phyloP scores from a whole-genome alignment of 2,329 filamentous ascomycete species.

The Alternaria triticina region DNA sequence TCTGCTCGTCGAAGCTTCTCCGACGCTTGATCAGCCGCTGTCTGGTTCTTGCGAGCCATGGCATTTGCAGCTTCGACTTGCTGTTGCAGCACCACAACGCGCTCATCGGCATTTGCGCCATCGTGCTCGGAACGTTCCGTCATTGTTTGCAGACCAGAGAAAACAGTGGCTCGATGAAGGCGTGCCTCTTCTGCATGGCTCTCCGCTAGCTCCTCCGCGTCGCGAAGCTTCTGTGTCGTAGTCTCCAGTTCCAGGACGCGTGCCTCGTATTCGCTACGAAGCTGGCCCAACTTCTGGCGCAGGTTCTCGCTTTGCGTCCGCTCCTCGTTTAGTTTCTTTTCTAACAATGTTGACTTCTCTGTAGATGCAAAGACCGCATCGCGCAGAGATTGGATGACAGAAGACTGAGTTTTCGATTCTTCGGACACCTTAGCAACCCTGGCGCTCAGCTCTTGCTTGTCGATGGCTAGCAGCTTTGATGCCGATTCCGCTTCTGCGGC shows the following conservation, averaged over 20 bases:
- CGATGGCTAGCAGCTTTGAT: constrained; percentile 78
- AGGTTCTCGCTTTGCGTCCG: constrained; percentile 74
- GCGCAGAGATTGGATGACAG: constrained; percentile 76
- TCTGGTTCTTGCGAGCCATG: constrained; percentile 85
- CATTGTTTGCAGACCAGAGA: constrained; percentile 82
- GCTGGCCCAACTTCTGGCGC: constrained; percentile 75
- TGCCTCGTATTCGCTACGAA: constrained; percentile 84
- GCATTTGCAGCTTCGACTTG: constrained; percentile 80
- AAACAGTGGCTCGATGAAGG: constrained; percentile 80
- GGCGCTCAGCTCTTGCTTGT: constrained; percentile 77
- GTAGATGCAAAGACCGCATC: constrained; percentile 80
- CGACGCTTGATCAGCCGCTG: constrained; percentile 82
- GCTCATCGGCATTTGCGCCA: constrained; percentile 62
- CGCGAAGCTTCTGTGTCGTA: constrained; percentile 74
- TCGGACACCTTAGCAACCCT: constrained; percentile 71
- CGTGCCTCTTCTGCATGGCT: constrained; percentile 86
- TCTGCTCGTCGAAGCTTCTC: constrained; percentile 92
- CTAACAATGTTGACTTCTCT: constrained; percentile 76
- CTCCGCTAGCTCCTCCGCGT: constrained; percentile 87
- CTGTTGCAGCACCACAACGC: constrained; percentile 74
- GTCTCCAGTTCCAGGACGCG: constrained; percentile 78
- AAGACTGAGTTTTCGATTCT: constrained; percentile 72
- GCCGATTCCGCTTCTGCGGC: constrained; percentile 78
- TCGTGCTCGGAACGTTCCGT: constrained; percentile 60
- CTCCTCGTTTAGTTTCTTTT: constrained; percentile 85